These are phyloP conservation scores for Catharanthus roseus DNA, from an alignment of 257 asterid species.

Conservation along the genomic window DNA sequence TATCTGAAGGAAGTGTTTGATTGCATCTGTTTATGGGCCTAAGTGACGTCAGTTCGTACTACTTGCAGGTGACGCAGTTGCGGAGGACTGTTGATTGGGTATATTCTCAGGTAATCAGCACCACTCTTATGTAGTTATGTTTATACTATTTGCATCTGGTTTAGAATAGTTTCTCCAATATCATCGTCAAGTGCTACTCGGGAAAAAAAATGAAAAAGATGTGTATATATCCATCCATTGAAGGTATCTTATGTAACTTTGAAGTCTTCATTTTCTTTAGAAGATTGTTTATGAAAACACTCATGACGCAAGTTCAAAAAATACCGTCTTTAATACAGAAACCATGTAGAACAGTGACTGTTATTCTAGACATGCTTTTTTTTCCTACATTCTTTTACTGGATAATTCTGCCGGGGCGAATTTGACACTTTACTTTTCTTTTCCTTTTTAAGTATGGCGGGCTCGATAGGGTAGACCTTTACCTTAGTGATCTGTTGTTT, in stretches of 20 bases:
- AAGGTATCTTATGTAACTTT: background rate
- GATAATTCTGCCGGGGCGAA: background rate
- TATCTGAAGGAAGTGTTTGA: background rate
- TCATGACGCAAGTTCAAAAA: background rate
- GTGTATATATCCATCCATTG: background rate
- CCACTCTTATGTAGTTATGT: background rate
- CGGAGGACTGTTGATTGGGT: constrained; percentile 66
- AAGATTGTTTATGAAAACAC: background rate
- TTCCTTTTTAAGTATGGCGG: background rate
- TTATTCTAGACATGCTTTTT: background rate
- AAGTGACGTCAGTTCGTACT: background rate
- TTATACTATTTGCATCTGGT: background rate
- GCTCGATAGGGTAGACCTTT: background rate
- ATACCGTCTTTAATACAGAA: background rate
- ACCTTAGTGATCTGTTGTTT: background rate
- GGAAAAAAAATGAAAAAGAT: background rate
- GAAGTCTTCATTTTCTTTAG: background rate
- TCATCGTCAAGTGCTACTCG: background rate
- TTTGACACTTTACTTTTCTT: background rate
- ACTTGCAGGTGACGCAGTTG: constrained; percentile 56
- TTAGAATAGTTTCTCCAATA: background rate
- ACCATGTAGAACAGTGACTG: background rate
- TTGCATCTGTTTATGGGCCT: background rate
- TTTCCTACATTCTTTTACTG: background rate
- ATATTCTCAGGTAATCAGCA: constrained; percentile 52